Base-by-base conservation (phyloP, 169 alveolate genomes). In the Eimeria maxima region DNA sequence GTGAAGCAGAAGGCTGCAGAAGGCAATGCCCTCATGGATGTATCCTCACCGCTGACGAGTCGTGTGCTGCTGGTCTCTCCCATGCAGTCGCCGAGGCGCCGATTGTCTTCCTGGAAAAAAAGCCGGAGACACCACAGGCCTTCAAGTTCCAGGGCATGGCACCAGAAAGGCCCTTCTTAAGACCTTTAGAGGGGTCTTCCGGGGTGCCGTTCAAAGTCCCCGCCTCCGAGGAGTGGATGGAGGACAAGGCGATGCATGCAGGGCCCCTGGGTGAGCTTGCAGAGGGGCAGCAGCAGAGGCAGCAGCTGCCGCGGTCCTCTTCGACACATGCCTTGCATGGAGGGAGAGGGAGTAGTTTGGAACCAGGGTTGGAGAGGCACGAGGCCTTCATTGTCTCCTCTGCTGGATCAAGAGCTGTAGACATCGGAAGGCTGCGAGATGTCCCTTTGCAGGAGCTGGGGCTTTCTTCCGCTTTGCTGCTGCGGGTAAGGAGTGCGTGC, bases 1-100 rank as follows among this genome's bases (percentile, higher is more conserved):
- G 1, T 33, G 38, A 33, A 33, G 38, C 38, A 33, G 38, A 33
- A 33, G 38, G 63, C 63, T 13, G 63, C 63, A 53, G 22, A 53
- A 53, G 11, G 18, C 63, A 53, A 60, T 0, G 2, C 69, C 7
- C 69, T 5, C 69, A 60, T 2, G 69, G 38, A 33, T 33, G 38
- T 33, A n/a, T 45, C 1, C 16, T 20, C 27, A 45, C 80, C 27
- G 80, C 80, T n/a, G 80, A 7, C 27, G 69, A 18, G 24, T 42
- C 80, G 24, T 7, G 18, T 69, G 80, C 80, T 69, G 80, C 80
- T 78, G 88, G 53, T 47, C 10, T 13, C 50, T 81, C 74, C 74
- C 33, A 42, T 73, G 38, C 47, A 81, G 90, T 81, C 69, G 47
- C 90, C 55, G 90, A 81, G 90, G 90, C 90, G 74, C 90, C 90